phyloP scores from a whole-genome alignment of 768 basidiomycete genomes.

The Mrakia blollopis region DNA sequence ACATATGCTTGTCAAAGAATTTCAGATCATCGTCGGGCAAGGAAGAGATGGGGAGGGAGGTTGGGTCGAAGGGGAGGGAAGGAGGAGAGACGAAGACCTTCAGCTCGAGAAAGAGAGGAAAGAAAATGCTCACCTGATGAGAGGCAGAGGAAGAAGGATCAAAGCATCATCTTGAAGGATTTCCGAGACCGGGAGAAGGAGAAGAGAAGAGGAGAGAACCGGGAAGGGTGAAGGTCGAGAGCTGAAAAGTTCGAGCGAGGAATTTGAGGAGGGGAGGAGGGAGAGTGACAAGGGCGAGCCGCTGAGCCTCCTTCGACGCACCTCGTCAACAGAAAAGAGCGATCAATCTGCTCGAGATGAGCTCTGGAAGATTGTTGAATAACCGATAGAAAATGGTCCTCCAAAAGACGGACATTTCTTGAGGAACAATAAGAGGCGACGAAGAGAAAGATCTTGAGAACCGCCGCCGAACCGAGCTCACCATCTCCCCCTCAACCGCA shows the following conservation, averaged over 20 bases:
- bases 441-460: background rate
- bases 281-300: too few species aligned
- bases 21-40: constrained; percentile 21
- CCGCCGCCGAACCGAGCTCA: constrained; percentile 5
- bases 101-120: background rate
- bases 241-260: too few species aligned
- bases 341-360: too few species aligned
- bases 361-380: too few species aligned
- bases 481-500: background rate
- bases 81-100: background rate
- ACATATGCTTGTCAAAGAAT: constrained; percentile 24
- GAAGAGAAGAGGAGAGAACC: background rate
- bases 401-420: background rate
- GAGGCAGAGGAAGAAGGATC: background rate
- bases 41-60: constrained; percentile 1
- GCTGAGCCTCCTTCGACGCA: too few species aligned
- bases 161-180: background rate
- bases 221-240: background rate
- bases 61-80: background rate
- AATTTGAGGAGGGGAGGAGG: too few species aligned
- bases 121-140: constrained; percentile 5
- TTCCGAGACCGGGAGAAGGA: background rate
- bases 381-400: too few species aligned
- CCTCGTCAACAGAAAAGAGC: too few species aligned
- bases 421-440: background rate